Base-by-base conservation (phyloP, 2,329 filamentous ascomycete species). In the Cercospora zeae-maydis region DNA sequence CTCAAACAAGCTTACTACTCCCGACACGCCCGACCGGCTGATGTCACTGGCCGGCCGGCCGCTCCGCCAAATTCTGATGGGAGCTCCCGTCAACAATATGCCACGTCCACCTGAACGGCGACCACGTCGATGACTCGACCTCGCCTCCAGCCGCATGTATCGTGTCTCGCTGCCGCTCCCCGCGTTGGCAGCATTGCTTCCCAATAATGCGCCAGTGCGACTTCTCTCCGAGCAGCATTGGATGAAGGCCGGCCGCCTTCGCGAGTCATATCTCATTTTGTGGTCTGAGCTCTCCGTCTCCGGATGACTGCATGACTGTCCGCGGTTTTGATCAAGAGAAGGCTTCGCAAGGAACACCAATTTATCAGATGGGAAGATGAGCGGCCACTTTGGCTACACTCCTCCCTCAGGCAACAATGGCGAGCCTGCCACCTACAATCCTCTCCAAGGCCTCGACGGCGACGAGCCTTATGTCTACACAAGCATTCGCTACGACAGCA, bases 401-500 rank as follows among this genome's bases (percentile, higher is more conserved):
- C 39, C 39, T 45, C 16, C 39, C 34, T 57, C 30, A 16, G 60
- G 61, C 45, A 24, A 58, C 31, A 45, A 55, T 14, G 19, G 33
- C 10, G 16, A 19, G 21, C 39, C 39, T 45, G 3, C 24, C 24
- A 27, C 24, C 24, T 45, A 21, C 16, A 19, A 45, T 19, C 39
- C 19, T 10, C 39, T 19, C 21, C 39, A 24, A 21, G 36, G 51
- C 19, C 57, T 59, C 14, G 64, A 67, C 13, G 62, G 66, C 34
- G 55, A 55, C 27, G 65, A 68, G 52, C 63, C 63, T 16, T 68
- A 59, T 45, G 67, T 69, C 24, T 69, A 68, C 54, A 68, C 66
- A 21, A 69, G 64, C 56, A 67, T 69, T 21, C 87, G 90, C 59
- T 91, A 88, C 73, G 90, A 93, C 68, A 81, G 83, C 14, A 72